These are phyloP conservation scores for Leishmania martiniquensis DNA, from an alignment of 208 protist species.

Conservation along the genomic window DNA sequence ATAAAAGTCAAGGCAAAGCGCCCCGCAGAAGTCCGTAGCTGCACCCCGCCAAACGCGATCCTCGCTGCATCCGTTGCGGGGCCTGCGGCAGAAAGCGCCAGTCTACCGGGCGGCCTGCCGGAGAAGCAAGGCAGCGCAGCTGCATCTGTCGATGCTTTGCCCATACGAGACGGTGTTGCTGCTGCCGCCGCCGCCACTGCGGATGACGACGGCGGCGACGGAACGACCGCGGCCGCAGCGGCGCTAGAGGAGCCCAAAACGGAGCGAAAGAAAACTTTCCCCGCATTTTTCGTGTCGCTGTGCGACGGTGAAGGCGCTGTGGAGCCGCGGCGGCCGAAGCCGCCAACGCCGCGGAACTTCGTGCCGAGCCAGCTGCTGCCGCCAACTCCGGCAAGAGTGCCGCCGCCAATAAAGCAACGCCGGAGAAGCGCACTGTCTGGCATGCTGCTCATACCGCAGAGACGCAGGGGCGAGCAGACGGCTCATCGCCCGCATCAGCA, in stretches of 20 bases:
- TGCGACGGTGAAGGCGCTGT: constrained; percentile 13
- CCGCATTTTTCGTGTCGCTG: constrained; percentile 76
- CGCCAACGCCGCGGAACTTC: constrained; percentile 78
- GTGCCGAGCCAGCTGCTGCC: constrained; percentile 36
- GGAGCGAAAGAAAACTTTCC: constrained; percentile 50
- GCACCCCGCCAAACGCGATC: not conserved
- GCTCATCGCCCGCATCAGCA: not conserved
- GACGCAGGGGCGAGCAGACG: not conserved
- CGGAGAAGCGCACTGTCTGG: not conserved
- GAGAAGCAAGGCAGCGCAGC: constrained; percentile 1
- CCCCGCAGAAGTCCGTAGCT: not conserved
- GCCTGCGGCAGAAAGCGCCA: not conserved
- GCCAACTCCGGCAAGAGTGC: not conserved
- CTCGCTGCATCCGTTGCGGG: not conserved
- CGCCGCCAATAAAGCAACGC: not conserved
- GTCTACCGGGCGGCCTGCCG: not conserved
- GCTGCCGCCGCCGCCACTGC: too few species aligned
- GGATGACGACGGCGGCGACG: not conserved
- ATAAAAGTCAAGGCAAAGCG: not conserved
- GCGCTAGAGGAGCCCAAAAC: constrained; percentile 62
- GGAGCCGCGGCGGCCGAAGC: constrained; percentile 72
- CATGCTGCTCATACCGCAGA: not conserved
- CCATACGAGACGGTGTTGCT: not conserved
- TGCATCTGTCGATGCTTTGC: not conserved
- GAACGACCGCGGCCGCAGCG: not conserved